Evolutionary conservation across 2,329 filamentous ascomycete genomes (phyloP), one percentile per base, ranked within the genome.

Genomic region (Zymoseptoria crescenta): DNA sequence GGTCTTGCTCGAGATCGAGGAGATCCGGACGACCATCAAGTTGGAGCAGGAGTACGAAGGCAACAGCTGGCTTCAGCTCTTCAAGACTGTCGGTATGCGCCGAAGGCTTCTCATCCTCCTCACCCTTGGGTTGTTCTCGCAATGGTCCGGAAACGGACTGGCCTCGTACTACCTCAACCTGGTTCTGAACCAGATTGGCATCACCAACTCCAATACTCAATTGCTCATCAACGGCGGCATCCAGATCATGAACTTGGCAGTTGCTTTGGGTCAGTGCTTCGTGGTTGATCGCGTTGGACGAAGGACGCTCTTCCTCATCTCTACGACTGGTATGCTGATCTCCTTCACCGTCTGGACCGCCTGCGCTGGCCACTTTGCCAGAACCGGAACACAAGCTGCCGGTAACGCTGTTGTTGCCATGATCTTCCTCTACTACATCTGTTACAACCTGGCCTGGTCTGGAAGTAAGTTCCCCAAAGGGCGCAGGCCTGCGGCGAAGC

Each of bases 241-340:
- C 65, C 85, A 85, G 69, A 85, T 85, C 64, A 83, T 84, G 63
- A 83, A 83, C 57, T 80, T 80, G 6, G 77, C 86, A 51, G 78
- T 82, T 5, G 83, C 84, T 9, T 77, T 83, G 59, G 65, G 69
- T 54, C 63, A 67, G 45, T 70, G 68, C 56, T 70, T 74, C 59
- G 67, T 73, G 52, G 72, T 74, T 45, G 73, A 75, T 52, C 61
- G 64, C 20, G 56, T 74, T 29, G 72, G 72, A 16, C 67, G 73
- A 9, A 67, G 72, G 4, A 68, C 68, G 1, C 63, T 75, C n/a
- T 75, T 73, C 65, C 63, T 75, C 29, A 63, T 67, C 52, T 73
- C 74, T 13, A 75, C 70, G 20, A 60, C 62, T 49, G 74, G 75
- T 41, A 77, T 78, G 75, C 67, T 74, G 53, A 51, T 67, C 13